Percentiles rank a stretch among this genome's conserved stretches.
Conservation (phyloP, 2,329 filamentous ascomycete genomes). For the Xylaria sp. region DNA sequence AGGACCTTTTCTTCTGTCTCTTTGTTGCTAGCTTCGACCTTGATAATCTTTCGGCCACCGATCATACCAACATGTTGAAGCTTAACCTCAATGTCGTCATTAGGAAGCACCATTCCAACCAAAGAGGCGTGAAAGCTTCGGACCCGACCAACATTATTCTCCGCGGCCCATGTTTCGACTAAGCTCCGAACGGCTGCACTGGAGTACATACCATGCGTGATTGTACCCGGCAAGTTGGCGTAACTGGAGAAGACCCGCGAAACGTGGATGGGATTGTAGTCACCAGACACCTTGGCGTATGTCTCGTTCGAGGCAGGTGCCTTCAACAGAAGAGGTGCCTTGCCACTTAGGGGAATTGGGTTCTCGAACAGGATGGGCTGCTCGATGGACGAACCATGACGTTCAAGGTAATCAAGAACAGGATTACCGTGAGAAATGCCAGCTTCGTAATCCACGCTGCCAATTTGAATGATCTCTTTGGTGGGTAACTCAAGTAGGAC, state of each 20-base stretch:
- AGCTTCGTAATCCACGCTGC: slow-evolving; percentile 94
- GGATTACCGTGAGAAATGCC: slow-evolving; percentile 93
- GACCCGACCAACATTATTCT: slow-evolving; percentile 97
- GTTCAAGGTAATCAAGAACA: slow-evolving; percentile 92
- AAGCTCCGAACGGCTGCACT: slow-evolving; percentile 94
- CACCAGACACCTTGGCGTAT: slow-evolving; percentile 95
- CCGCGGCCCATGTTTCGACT: slow-evolving; percentile 97
- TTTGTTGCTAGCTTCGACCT: slow-evolving; percentile 94
- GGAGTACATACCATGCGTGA: slow-evolving; percentile 99
- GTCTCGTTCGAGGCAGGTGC: slow-evolving; percentile 97
- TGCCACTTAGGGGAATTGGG: slow-evolving; percentile 91
- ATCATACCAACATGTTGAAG: slow-evolving; percentile 98
- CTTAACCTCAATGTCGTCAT: slow-evolving; percentile 93
- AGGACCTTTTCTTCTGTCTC: slow-evolving; percentile 97
- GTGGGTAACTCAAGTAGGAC: slow-evolving; percentile 93
- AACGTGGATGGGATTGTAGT: slow-evolving; percentile 99
- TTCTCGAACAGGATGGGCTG: slow-evolving; percentile 98
- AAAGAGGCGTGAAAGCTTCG: slow-evolving; percentile 96
- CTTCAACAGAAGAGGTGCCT: slow-evolving; percentile 84
- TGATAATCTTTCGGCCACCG: slow-evolving; percentile 97
- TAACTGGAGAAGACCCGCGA: slow-evolving; percentile 96
- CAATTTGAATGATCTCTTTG: slow-evolving; percentile 96
- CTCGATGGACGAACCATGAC: slow-evolving; percentile 89
- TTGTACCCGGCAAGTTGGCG: slow-evolving; percentile 93
- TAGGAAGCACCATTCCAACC: slow-evolving; percentile 98